A percentile compares a stretch with the other conserved stretches of the same genome.
These are phyloP conservation scores for Dactylonectria estremocensis DNA, from an alignment of 2,329 filamentous ascomycete species.

Conservation along the genomic window DNA sequence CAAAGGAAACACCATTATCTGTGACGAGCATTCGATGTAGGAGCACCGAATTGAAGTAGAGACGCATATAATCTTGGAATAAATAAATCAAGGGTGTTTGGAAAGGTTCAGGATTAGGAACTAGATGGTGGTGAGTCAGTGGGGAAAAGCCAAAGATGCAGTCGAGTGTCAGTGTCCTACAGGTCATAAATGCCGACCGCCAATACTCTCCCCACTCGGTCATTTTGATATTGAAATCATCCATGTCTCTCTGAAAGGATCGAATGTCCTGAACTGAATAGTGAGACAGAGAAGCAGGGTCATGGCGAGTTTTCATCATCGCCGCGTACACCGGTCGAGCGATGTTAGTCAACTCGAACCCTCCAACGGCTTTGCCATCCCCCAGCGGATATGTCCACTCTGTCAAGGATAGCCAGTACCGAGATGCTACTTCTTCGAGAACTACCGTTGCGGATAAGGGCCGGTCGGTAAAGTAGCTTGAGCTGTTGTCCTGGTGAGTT, in stretches of 20 bases:
- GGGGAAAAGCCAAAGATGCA: no score
- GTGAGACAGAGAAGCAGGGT: neutral
- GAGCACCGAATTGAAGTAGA: conserved; percentile 2
- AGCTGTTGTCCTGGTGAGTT: neutral
- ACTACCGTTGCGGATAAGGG: neutral
- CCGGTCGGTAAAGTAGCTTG: conserved; percentile 4
- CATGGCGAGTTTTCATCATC: conserved; percentile 1
- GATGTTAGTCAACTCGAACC: conserved; percentile 1
- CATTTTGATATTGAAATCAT: neutral
- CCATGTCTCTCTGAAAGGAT: neutral
- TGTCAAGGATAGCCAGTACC: neutral
- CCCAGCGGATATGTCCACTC: conserved; percentile 4
- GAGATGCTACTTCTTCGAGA: neutral
- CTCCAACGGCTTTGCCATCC: conserved; percentile 9
- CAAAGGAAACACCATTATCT: neutral
- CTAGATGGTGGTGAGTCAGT: neutral
- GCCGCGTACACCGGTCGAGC: neutral
- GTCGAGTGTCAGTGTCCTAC: neutral
- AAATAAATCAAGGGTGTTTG: neutral
- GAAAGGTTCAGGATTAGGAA: neutral
- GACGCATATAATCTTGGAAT: conserved; percentile 10
- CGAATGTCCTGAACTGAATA: neutral
- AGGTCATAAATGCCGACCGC: conserved; percentile 1
- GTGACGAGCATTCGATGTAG: conserved; percentile 4
- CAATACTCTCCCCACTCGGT: conserved; percentile 7